Percentiles rank a stretch among this genome's conserved stretches.
phyloP scores from a whole-genome alignment of 441 rosid species.

The Flueggea neowawraea region DNA sequence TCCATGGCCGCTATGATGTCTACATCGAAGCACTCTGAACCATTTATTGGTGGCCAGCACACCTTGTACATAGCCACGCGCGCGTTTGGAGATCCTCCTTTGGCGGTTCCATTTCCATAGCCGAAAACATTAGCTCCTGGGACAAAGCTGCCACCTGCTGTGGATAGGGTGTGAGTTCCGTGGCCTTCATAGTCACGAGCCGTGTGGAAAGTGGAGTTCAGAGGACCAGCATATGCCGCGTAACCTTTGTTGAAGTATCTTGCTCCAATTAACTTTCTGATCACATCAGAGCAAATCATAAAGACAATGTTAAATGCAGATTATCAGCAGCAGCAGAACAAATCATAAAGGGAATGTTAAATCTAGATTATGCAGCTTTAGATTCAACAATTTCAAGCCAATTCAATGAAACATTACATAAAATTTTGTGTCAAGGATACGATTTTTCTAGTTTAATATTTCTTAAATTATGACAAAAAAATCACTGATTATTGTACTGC shows the following conservation, averaged over 20 bases:
- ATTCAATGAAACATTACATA: too few relatives aligned
- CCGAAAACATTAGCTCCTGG: conserved; percentile 42
- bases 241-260: conserved; percentile 52
- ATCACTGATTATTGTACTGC: too few relatives aligned
- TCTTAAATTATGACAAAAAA: too few relatives aligned
- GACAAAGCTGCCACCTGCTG: conserved; percentile 58
- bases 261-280: conserved; percentile 62
- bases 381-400: too few relatives aligned
- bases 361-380: too few relatives aligned
- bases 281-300: neutral
- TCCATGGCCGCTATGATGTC: conserved; percentile 65
- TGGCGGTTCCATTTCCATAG: conserved; percentile 58
- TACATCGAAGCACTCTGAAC: conserved; percentile 44
- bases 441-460: too few relatives aligned
- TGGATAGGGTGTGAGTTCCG: conserved; percentile 61
- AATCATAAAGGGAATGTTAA: too few relatives aligned
- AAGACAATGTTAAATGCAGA: too few relatives aligned
- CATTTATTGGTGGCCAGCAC: conserved; percentile 56
- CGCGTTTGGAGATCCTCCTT: conserved; percentile 76
- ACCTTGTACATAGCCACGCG: conserved; percentile 81
- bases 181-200: conserved; percentile 27
- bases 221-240: conserved; percentile 14
- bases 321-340: too few relatives aligned
- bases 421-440: too few relatives aligned
- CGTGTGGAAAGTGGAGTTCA: conserved; percentile 12